These are phyloP conservation scores for Avena atlantica DNA, from an alignment of 176 grass and related monocot species.

Conservation along the genomic window DNA sequence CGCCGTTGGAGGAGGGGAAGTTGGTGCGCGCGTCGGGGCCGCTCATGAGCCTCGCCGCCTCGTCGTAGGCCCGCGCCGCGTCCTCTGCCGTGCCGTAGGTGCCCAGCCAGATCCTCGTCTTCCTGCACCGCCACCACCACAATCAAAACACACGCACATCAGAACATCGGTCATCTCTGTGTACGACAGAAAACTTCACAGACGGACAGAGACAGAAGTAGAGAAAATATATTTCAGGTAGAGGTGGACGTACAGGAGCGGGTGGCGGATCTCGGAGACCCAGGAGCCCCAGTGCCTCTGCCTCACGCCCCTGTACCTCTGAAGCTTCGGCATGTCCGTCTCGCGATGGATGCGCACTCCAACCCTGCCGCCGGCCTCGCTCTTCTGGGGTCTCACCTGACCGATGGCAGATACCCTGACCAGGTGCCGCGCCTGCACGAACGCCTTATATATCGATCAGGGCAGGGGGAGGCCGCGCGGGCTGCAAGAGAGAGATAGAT, in stretches of 20 bases:
- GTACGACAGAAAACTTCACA: neutral
- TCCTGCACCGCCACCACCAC: constrained; percentile 49
- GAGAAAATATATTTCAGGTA: neutral
- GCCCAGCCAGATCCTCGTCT: constrained; percentile 96
- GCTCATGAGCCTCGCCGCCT: constrained; percentile 85
- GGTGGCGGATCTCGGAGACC: constrained; percentile 85
- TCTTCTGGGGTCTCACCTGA: neutral
- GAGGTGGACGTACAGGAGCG: constrained; percentile 50
- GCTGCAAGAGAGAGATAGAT: constrained; percentile 22
- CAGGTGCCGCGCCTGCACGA: constrained; percentile 30
- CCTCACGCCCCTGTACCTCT: constrained; percentile 70
- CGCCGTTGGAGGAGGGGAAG: constrained; percentile 43
- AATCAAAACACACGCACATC: neutral
- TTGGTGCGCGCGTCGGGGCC: constrained; percentile 72
- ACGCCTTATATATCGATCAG: constrained; percentile 45
- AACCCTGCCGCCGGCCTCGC: neutral
- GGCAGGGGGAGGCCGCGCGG: neutral
- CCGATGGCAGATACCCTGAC: neutral
- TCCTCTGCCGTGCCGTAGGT: constrained; percentile 88
- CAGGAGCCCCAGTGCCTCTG: constrained; percentile 87
- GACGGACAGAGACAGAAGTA: neutral
- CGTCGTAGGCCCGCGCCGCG: constrained; percentile 87
- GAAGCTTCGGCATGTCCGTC: constrained; percentile 57
- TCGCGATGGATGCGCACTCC: neutral
- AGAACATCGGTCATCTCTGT: neutral